Evolutionary conservation across 495 filamentous ascomycete genomes (phyloP), one percentile per base, ranked within the genome.

Genomic region (Hypoxylon lienhwacheense): DNA sequence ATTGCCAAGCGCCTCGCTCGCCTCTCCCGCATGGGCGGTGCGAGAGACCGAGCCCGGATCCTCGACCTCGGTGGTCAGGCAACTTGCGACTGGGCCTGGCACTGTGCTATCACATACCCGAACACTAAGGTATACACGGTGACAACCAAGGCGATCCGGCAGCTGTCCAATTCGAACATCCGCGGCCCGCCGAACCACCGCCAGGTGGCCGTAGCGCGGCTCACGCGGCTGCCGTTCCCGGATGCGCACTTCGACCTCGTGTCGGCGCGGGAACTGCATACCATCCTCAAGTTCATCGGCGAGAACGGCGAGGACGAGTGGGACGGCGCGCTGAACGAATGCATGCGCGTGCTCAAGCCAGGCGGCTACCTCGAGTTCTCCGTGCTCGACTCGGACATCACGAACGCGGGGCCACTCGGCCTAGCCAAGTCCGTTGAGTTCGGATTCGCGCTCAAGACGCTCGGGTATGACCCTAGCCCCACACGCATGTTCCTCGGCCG

Each of bases 41-140:
- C 68, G 36, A 68, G 70, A 20, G 74, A 79, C 47, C 73, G 78
- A 31, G 80, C 81, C 2, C 76, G 89, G 22, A 87, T 97, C 37
- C 79, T 98, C 26, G 93, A 98, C 64, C 83, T 97, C 22, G 90
- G 88, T 15, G 93, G 93, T 32, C 85, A 90, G 64, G 80, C 83
- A 3, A 79, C 86, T 7, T 90, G 89, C 66, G 91, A 95, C 71
- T 98, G 93, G 93, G 95, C 87, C 20, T 98, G 93, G 93, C 84
- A 92, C 66, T 84, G 88, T 22, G 90, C 93, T 0, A 75, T 85
- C 22, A 87, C 90, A 64, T 90, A 91, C 66, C 88, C 86, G 8
- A 84, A 91, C 63, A 82, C 86, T 36, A 89, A 87, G 66, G 83
- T 96, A 36, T 93, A 90, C 70, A 97, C 91, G 3, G 89, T 88